phyloP scores from a whole-genome alignment of 2,329 filamentous ascomycete genomes.

The Talaromyces sp. region DNA sequence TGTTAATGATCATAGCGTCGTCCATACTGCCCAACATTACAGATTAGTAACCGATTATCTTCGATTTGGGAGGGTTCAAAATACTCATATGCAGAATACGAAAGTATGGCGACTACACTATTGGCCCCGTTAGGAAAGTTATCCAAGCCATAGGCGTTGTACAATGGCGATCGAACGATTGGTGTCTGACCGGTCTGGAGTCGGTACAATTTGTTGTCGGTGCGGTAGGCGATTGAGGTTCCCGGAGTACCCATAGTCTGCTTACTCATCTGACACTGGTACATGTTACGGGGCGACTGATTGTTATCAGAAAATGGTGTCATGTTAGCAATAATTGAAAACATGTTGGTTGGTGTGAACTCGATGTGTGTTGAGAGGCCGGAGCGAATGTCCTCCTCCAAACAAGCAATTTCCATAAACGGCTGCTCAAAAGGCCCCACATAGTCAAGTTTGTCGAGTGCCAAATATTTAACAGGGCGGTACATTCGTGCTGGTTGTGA shows the following conservation, averaged over 20 bases:
- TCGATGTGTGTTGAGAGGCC: constrained; percentile 91
- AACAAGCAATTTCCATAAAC: constrained; percentile 95
- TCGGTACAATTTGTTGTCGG: constrained; percentile 95
- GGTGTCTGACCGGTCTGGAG: constrained; percentile 95
- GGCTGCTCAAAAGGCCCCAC: constrained; percentile 94
- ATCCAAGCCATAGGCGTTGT: constrained; percentile 94
- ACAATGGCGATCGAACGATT: constrained; percentile 82
- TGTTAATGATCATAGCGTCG: constrained; percentile 99
- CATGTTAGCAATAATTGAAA: constrained; percentile 97
- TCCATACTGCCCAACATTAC: constrained; percentile 63
- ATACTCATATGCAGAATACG: constrained; percentile 88
- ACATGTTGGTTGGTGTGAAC: constrained; percentile 89
- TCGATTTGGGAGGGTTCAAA: no score
- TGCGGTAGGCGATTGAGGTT: constrained; percentile 77
- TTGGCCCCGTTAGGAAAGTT: constrained; percentile 98
- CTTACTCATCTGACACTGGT: constrained; percentile 99
- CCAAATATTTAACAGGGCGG: constrained; percentile 85
- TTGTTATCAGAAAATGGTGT: constrained; percentile 99
- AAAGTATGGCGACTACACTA: constrained; percentile 93
- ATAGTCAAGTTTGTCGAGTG: constrained; percentile 78
- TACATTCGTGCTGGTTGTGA: constrained; percentile 83
- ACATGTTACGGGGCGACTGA: constrained; percentile 98
- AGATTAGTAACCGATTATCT: no score
- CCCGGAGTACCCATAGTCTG: constrained; percentile 98
- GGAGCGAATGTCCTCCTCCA: constrained; percentile 81